phyloP scores from a whole-genome alignment of 225 moss, liverwort and hornwort genomes.

The Bryum argenteum region DNA sequence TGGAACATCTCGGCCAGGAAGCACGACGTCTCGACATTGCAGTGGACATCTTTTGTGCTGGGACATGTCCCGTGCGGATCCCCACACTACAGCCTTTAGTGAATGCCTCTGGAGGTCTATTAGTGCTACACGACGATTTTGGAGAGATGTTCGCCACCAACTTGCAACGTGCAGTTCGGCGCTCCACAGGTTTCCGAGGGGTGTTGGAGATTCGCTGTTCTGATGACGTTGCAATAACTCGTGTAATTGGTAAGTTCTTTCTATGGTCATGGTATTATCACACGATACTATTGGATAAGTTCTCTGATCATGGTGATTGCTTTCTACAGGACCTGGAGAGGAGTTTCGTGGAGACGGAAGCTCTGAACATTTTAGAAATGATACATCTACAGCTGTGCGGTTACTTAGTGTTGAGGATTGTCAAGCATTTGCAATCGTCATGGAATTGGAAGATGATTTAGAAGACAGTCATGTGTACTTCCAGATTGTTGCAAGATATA shows the following conservation, averaged over 20 bases:
- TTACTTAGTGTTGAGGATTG: conserved; percentile 92
- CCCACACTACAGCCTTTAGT: conserved; percentile 79
- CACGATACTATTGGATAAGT: neutral
- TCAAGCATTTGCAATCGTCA: conserved; percentile 86
- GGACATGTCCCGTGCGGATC: conserved; percentile 96
- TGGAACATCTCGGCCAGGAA: conserved; percentile 88
- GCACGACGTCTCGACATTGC: conserved; percentile 86
- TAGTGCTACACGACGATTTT: conserved; percentile 94
- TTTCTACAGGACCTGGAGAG: conserved; percentile 83
- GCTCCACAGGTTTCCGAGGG: conserved; percentile 92
- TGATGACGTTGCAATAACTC: conserved; percentile 76
- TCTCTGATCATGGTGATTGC: conserved; percentile 24
- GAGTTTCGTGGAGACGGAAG: conserved; percentile 61
- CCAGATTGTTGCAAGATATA: conserved; percentile 85
- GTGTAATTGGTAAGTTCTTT: conserved; percentile 68
- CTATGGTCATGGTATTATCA: conserved; percentile 9
- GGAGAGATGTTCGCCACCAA: conserved; percentile 89
- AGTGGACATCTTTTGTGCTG: conserved; percentile 88
- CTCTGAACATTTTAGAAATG: conserved; percentile 75
- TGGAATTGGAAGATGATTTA: conserved; percentile 84
- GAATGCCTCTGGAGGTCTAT: conserved; percentile 83
- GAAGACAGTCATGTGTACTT: conserved; percentile 84
- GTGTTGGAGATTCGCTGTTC: conserved; percentile 88
- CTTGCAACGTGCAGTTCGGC: conserved; percentile 82
- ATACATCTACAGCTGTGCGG: conserved; percentile 75